Evolutionary conservation across 345 rosid genomes (phyloP).

Genomic region (Schrenkiella parvula): DNA sequence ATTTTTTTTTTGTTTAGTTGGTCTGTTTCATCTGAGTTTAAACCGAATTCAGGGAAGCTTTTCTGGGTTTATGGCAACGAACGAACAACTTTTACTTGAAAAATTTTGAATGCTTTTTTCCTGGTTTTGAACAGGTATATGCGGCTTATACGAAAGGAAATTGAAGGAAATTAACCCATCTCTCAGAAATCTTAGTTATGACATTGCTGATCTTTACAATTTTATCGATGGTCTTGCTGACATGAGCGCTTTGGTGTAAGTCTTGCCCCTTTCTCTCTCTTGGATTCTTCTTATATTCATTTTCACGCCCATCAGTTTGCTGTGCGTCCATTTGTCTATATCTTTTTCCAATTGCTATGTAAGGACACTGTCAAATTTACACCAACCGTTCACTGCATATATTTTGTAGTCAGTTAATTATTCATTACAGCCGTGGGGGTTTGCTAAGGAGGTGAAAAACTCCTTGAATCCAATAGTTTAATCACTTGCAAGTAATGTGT

Average conservation of each 20-base stretch:
- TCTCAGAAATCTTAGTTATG: conserved; percentile 61
- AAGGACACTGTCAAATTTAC: neutral
- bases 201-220: conserved; percentile 76
- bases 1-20: too few relatives aligned
- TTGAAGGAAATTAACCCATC: conserved; percentile 81
- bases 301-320: neutral
- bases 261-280: conserved; percentile 28
- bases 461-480: neutral
- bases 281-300: neutral
- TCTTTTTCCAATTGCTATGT: neutral
- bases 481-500: neutral
- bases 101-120: neutral
- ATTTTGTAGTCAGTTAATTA: neutral
- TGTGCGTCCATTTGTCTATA: neutral
- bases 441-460: neutral
- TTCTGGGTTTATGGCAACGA: neutral
- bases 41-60: neutral
- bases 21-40: neutral
- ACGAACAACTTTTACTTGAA: neutral
- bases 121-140: conserved; percentile 49
- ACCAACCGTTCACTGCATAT: neutral
- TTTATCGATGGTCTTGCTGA: conserved; percentile 86
- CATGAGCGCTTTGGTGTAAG: conserved; percentile 87
- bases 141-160: conserved; percentile 80
- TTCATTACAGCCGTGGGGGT: neutral